phyloP scores from a whole-genome alignment of 2,329 filamentous ascomycete species.

The Xylaria sp. region DNA sequence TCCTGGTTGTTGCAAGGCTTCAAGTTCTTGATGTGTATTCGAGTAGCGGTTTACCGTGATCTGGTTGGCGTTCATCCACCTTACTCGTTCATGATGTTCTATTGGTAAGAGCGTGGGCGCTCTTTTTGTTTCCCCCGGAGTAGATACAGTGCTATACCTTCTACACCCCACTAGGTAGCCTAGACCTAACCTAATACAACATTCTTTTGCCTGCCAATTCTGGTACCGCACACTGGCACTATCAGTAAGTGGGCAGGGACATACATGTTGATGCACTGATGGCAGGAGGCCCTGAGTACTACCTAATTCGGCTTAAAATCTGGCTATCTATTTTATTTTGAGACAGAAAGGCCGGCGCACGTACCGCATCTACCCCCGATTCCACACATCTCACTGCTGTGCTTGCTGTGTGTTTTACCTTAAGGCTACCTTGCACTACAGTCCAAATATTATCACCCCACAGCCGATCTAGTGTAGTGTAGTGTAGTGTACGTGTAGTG shows the following conservation, averaged over 20 bases:
- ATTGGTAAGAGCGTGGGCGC: too few relatives aligned
- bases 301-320: conserved; percentile 23
- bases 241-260: not conserved
- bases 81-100: too few relatives aligned
- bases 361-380: conserved; percentile 31
- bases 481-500: not conserved
- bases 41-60: too few relatives aligned
- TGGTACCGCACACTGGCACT: not conserved
- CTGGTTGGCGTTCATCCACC: too few relatives aligned
- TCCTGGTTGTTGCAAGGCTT: too few relatives aligned
- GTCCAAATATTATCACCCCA: conserved; percentile 20
- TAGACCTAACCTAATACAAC: too few relatives aligned
- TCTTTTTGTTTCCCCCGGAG: too few relatives aligned
- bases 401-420: not conserved
- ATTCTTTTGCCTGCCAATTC: too few relatives aligned
- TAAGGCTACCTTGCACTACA: not conserved
- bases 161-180: too few relatives aligned
- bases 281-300: not conserved
- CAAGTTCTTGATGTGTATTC: too few relatives aligned
- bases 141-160: too few relatives aligned
- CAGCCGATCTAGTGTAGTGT: conserved; percentile 16
- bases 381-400: conserved; percentile 18
- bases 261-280: too few relatives aligned
- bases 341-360: conserved; percentile 34
- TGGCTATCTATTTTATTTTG: conserved; percentile 21